Base-by-base conservation (phyloP, 139 green algal genomes). In the Limnomonas spitsbergensis region DNA sequence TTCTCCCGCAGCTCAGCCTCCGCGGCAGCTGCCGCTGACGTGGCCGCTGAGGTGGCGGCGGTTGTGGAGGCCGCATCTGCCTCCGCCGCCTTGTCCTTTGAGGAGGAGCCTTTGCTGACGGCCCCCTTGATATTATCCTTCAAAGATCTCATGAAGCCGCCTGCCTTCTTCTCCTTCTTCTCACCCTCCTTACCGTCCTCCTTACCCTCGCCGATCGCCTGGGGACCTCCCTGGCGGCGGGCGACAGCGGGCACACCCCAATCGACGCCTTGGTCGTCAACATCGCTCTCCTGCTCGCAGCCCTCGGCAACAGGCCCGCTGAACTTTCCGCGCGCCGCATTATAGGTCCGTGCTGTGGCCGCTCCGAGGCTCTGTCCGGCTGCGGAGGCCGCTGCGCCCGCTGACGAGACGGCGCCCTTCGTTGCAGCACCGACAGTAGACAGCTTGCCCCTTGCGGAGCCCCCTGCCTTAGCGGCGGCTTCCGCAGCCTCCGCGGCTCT, bases 111-210 rank as follows among this genome's bases (percentile, higher is more conserved):
- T 20, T n/a, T n/a, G n/a, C n/a, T n/a, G n/a, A 61, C 47, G 20
- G 47, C 47, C 20, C 47, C 47, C 20, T 61, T 61, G 47, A 61
- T 61, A 20, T 61, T 61, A 14, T 61, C 47, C 20, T 61, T 61
- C 47, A 61, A 20, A 29, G 47, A 61, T 20, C 20, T 61, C 14
- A n/a, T n/a, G n/a, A n/a, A n/a, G n/a, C n/a, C n/a, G n/a, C n/a
- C n/a, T n/a, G 20, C 14, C 47, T 29, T 61, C 20, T 14, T 29
- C 61, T 72, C 24, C 61, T 72, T 72, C 61, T 72, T 72, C 61
- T 72, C 61, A 24, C 47, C 47, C 47, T 61, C 47, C 20, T 7
- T 20, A 20, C 29, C 61, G 7, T 72, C 61, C 29, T 72, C 61
- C 29, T 72, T 72, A 37, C 61, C 61, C 29, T 72, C 61, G 29